Percentiles rank a stretch among this genome's conserved stretches.
These are phyloP conservation scores for Candida berthetii DNA, from an alignment of 805 yeast species.

Conservation along the genomic window DNA sequence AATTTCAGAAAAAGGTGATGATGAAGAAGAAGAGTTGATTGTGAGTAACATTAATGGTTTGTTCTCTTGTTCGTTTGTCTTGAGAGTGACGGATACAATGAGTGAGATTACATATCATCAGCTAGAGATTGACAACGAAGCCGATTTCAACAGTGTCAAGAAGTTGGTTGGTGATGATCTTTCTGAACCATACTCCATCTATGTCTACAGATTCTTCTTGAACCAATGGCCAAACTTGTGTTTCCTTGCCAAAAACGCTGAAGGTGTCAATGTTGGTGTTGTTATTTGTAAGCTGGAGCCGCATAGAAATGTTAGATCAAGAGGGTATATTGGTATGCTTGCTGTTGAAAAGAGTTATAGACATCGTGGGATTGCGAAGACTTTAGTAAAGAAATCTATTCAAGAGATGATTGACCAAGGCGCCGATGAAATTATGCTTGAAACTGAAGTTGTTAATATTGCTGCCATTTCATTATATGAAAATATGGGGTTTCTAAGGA, in stretches of 20 bases:
- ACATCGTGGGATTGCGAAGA: constrained; percentile 78
- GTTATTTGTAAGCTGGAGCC: constrained; percentile 77
- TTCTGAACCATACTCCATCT: constrained; percentile 91
- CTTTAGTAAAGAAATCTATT: constrained; percentile 58
- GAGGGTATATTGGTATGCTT: constrained; percentile 97
- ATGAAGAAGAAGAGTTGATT: not conserved
- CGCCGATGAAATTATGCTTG: constrained; percentile 90
- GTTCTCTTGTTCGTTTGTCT: too few species aligned
- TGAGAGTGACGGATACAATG: not conserved
- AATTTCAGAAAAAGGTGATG: too few species aligned
- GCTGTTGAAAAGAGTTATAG: constrained; percentile 72
- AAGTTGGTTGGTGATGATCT: constrained; percentile 63
- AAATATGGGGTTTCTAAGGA: constrained; percentile 67
- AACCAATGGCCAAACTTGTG: constrained; percentile 90
- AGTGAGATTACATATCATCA: constrained; percentile 14
- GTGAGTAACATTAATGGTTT: too few species aligned
- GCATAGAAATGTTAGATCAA: constrained; percentile 62
- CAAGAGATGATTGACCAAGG: constrained; percentile 54
- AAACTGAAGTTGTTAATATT: constrained; percentile 79
- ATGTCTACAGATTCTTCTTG: constrained; percentile 86
- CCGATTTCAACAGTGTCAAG: constrained; percentile 45
- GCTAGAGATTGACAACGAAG: constrained; percentile 18
- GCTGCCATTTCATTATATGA: constrained; percentile 70
- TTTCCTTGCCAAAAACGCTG: constrained; percentile 45
- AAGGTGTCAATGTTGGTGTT: constrained; percentile 58